Percentiles rank a stretch among this genome's conserved stretches.
Evolutionary conservation across 164 flowering plant genomes (phyloP).

Genomic region (Platanus orientalis): DNA sequence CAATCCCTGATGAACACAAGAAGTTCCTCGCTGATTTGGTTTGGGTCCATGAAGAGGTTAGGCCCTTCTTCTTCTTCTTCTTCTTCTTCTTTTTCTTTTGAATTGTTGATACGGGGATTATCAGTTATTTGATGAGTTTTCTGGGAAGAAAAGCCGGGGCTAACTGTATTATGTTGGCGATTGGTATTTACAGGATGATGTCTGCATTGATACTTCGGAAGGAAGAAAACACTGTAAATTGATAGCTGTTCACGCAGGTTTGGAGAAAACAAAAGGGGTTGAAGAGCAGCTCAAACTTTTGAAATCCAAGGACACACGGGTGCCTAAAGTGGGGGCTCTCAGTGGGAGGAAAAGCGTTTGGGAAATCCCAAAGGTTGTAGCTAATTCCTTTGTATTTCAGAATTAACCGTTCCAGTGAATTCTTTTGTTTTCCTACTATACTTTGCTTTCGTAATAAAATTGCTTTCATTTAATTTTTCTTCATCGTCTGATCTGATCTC

Average conservation of each 20-base stretch:
- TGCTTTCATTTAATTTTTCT: no score
- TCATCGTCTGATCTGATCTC: no score
- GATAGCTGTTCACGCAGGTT: conserved; percentile 91
- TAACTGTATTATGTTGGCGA: conserved; percentile 1
- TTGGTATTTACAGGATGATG: conserved; percentile 56
- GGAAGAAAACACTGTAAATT: conserved; percentile 56
- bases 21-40: conserved; percentile 75
- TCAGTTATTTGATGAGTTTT: background rate
- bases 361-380: conserved; percentile 75
- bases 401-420: no score
- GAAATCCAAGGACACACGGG: conserved; percentile 62
- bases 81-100: no score
- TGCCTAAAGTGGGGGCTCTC: conserved; percentile 63
- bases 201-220: conserved; percentile 50
- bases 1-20: conserved; percentile 90
- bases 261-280: conserved; percentile 56
- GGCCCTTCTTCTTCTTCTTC: no score
- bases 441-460: no score
- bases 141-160: background rate
- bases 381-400: no score
- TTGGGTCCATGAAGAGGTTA: conserved; percentile 97
- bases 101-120: background rate
- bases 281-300: conserved; percentile 56
- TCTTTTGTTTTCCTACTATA: no score
- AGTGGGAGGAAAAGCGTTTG: conserved; percentile 76